phyloP scores from a whole-genome alignment of 202 grass and related monocot genomes.

The Zizania palustris region DNA sequence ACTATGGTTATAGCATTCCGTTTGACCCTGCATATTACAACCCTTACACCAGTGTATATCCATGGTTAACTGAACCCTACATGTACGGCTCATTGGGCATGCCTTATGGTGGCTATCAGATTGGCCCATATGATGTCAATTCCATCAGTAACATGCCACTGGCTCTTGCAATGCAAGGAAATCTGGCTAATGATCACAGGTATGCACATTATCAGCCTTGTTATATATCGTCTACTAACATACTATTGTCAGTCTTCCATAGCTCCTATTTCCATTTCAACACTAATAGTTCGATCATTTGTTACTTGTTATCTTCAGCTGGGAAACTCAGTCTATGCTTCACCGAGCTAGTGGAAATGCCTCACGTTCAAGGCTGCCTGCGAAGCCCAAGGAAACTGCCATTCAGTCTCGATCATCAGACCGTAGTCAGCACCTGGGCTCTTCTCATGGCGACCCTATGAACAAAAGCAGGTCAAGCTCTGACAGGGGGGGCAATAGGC shows the following conservation, averaged over 20 bases:
- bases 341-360: neutral
- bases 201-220: neutral
- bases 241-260: neutral
- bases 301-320: slow-evolving; percentile 25
- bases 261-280: neutral
- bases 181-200: slow-evolving; percentile 42
- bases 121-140: slow-evolving; percentile 39
- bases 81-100: slow-evolving; percentile 46
- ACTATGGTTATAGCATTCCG: slow-evolving; percentile 42
- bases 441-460: neutral
- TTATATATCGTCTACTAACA: neutral
- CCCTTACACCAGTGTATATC: slow-evolving; percentile 46
- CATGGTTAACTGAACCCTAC: slow-evolving; percentile 53
- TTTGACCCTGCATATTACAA: slow-evolving; percentile 53
- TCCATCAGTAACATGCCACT: slow-evolving; percentile 26
- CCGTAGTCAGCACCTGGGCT: neutral
- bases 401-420: slow-evolving; percentile 11
- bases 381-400: slow-evolving; percentile 9
- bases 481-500: slow-evolving; percentile 38
- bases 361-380: slow-evolving; percentile 12
- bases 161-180: slow-evolving; percentile 42
- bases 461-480: slow-evolving; percentile 5
- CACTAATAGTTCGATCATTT: neutral
- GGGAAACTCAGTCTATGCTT: neutral
- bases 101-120: slow-evolving; percentile 47